Evolutionary conservation across 257 asterid genomes (phyloP).

Genomic region (Jacaranda copaia): DNA sequence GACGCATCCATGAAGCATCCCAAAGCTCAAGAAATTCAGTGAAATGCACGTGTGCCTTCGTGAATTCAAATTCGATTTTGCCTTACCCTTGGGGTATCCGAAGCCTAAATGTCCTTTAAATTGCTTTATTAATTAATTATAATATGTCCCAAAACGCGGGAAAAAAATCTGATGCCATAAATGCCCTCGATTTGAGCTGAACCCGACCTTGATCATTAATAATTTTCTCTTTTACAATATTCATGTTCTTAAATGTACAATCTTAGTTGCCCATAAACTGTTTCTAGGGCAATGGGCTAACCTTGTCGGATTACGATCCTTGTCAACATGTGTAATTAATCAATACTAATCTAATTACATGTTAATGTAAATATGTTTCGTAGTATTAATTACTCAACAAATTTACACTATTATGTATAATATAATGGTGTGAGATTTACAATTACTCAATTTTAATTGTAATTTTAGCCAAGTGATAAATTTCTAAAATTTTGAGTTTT

Average conservation of each 20-base stretch:
- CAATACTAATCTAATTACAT: not conserved
- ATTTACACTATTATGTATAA: no score
- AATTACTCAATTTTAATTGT: no score
- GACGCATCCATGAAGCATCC: constrained; percentile 11
- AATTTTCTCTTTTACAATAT: not conserved
- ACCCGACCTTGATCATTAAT: not conserved
- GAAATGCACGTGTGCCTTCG: constrained; percentile 46
- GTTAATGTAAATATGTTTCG: not conserved
- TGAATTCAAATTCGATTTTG: constrained; percentile 24
- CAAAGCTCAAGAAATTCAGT: constrained; percentile 46
- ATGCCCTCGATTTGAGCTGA: constrained; percentile 30
- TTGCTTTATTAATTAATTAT: not conserved
- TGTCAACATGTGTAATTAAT: constrained; percentile 4
- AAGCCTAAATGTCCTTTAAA: constrained; percentile 26
- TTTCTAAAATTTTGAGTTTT: no score
- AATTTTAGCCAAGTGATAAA: no score
- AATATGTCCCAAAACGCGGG: not conserved
- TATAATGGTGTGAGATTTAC: no score
- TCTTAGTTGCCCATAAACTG: constrained; percentile 8
- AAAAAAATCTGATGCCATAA: not conserved
- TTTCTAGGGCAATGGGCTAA: constrained; percentile 18
- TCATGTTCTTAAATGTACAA: not conserved
- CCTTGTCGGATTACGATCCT: not conserved
- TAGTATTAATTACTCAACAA: no score
- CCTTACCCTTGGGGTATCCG: constrained; percentile 46